Conservation (phyloP, 352 stramenopile genomes). For the Saprolegnia parasitica region DNA sequence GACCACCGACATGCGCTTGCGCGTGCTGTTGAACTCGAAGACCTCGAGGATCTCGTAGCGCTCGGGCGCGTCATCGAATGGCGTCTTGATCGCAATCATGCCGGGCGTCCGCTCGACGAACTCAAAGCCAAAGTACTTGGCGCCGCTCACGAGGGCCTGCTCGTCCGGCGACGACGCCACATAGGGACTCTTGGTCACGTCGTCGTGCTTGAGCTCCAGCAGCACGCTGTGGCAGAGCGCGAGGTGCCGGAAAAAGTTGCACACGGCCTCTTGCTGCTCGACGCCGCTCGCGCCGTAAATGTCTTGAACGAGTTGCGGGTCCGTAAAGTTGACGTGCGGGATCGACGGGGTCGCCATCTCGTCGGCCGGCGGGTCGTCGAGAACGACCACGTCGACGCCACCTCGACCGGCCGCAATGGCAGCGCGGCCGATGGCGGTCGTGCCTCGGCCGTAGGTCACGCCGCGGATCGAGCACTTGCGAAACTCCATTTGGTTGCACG, state of each 20-base stretch:
- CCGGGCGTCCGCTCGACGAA: constrained; percentile 67
- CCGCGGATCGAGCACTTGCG: constrained; percentile 82
- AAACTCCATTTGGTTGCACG: constrained; percentile 89
- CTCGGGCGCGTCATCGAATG: constrained; percentile 45
- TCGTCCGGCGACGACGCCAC: constrained; percentile 88
- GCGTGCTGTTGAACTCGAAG: constrained; percentile 90
- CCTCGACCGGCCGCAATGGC: constrained; percentile 37
- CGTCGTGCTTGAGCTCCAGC: constrained; percentile 83
- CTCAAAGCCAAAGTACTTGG: constrained; percentile 84
- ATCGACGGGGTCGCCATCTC: constrained; percentile 1
- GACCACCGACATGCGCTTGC: constrained; percentile 86
- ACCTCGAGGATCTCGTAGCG: constrained; percentile 89
- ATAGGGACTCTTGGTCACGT: constrained; percentile 45
- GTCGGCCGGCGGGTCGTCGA: constrained; percentile 45
- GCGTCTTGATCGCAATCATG: constrained; percentile 62
- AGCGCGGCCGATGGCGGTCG: constrained; percentile 73
- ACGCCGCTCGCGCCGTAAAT: constrained; percentile 36
- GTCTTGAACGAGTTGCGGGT: constrained; percentile 54
- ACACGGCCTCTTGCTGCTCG: constrained; percentile 50
- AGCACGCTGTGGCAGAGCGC: constrained; percentile 95
- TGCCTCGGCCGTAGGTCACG: constrained; percentile 75
- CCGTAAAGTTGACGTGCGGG: constrained; percentile 79
- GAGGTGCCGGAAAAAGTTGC: constrained; percentile 81
- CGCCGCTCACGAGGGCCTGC: constrained; percentile 74
- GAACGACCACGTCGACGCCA: constrained; percentile 56